phyloP scores from a whole-genome alignment of 345 rosid genomes.

The Rhodomyrtus tomentosa region DNA sequence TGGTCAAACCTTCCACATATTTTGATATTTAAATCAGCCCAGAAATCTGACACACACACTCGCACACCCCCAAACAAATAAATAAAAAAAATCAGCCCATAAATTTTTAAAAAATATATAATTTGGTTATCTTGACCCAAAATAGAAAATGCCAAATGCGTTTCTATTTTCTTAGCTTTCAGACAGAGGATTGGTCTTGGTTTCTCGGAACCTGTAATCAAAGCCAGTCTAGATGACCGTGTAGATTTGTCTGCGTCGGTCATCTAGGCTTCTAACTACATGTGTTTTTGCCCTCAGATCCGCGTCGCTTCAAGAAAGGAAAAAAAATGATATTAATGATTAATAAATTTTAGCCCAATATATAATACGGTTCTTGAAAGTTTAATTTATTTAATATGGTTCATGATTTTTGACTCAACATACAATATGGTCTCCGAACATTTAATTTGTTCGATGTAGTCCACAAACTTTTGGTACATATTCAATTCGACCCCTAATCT shows the following conservation, averaged over 20 bases:
- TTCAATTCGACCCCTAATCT: no score
- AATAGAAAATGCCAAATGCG: not conserved
- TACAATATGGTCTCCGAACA: no score
- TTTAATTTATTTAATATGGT: no score
- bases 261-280: not conserved
- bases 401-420: accelerated
- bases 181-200: not conserved
- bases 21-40: not conserved
- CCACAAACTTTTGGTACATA: no score
- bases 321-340: no score
- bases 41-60: not conserved
- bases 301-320: not conserved
- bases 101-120: no score
- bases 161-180: not conserved
- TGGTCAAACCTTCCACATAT: not conserved
- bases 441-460: no score
- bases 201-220: not conserved
- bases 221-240: not conserved
- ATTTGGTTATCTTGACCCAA: not conserved
- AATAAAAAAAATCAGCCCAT: no score
- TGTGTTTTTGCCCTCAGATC: not conserved
- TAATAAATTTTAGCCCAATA: no score
- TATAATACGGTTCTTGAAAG: accelerated
- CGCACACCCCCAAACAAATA: no score
- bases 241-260: not conserved